Percentiles rank a stretch among this genome's conserved stretches.
Evolutionary conservation across 2,329 filamentous ascomycete genomes (phyloP).

Genomic region (Cladosporium phlei): DNA sequence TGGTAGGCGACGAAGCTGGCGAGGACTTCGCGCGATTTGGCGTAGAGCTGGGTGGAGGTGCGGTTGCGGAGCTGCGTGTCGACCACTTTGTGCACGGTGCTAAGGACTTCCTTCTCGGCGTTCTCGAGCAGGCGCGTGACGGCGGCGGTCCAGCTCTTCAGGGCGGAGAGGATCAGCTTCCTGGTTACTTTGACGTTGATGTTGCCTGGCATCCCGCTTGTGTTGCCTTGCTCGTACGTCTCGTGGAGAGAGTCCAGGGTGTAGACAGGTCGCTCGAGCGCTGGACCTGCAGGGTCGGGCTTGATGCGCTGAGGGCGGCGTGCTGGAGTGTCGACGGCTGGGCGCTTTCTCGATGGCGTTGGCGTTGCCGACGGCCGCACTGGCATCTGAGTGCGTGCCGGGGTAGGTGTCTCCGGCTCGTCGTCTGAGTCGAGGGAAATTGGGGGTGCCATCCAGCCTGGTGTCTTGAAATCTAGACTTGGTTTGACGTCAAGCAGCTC

Average conservation of each 20-base stretch:
- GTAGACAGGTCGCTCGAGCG: too few relatives aligned
- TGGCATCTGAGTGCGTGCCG: background rate
- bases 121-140: conserved; percentile 18
- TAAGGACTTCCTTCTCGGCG: background rate
- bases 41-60: background rate
- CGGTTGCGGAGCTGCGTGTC: background rate
- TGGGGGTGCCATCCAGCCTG: conserved; percentile 19
- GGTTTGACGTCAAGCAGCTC: conserved; percentile 32
- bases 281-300: background rate
- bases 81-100: background rate
- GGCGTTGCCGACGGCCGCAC: background rate
- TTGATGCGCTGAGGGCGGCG: conserved; percentile 4
- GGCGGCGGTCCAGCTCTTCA: conserved; percentile 25
- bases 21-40: conserved; percentile 21
- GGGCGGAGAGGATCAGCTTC: conserved; percentile 30
- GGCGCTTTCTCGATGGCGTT: conserved; percentile 9
- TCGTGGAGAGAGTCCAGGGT: too few relatives aligned
- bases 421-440: conserved; percentile 20
- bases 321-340: background rate
- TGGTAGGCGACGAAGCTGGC: conserved; percentile 29
- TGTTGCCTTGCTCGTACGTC: conserved; percentile 4
- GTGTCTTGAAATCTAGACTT: conserved; percentile 20
- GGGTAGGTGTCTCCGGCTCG: conserved; percentile 17
- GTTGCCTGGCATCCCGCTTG: background rate
- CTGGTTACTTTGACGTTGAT: conserved; percentile 3